A percentile compares a stretch with the other conserved stretches of the same genome.
phyloP scores from a whole-genome alignment of 352 stramenopile genomes.

The Nothophytophthora sp. region DNA sequence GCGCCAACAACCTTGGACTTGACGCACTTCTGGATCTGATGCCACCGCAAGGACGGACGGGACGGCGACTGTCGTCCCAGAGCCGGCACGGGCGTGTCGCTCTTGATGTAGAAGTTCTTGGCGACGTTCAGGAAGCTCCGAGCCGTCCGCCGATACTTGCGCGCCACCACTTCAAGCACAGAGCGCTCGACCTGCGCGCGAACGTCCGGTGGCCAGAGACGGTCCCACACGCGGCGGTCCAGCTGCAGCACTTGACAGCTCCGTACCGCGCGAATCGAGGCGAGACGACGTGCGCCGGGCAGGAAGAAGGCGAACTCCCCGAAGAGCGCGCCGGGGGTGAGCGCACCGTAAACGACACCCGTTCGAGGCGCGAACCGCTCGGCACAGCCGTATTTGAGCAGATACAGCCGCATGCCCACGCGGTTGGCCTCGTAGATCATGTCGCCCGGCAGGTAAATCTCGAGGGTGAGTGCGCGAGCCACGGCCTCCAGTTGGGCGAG shows the following conservation, averaged over 20 bases:
- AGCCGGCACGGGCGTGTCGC: conserved; percentile 29
- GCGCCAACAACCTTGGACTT: not conserved
- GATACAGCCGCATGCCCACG: conserved; percentile 38
- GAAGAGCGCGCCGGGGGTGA: conserved; percentile 43
- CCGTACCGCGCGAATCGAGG: conserved; percentile 44
- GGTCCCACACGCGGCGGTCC: conserved; percentile 45
- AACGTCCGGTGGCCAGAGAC: conserved; percentile 42
- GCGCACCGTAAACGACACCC: conserved; percentile 35
- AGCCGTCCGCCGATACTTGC: conserved; percentile 34
- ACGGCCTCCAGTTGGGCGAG: conserved; percentile 52
- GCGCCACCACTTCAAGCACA: conserved; percentile 35
- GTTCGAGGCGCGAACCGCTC: conserved; percentile 45
- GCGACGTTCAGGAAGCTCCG: conserved; percentile 53
- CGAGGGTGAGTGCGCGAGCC: conserved; percentile 42
- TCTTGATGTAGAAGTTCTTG: conserved; percentile 70
- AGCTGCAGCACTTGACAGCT: conserved; percentile 70
- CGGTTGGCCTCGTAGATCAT: conserved; percentile 56
- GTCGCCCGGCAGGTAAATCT: conserved; percentile 69
- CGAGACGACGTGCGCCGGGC: conserved; percentile 39
- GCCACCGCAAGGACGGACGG: not conserved
- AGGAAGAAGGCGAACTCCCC: conserved; percentile 72
- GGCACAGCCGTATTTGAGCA: conserved; percentile 51
- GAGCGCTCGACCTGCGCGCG: conserved; percentile 41
- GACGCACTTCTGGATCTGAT: conserved; percentile 2
- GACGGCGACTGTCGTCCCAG: conserved; percentile 10